These are phyloP conservation scores for Trichophyton rubrum DNA, from an alignment of 2,329 filamentous ascomycete genomes.

Conservation along the genomic window DNA sequence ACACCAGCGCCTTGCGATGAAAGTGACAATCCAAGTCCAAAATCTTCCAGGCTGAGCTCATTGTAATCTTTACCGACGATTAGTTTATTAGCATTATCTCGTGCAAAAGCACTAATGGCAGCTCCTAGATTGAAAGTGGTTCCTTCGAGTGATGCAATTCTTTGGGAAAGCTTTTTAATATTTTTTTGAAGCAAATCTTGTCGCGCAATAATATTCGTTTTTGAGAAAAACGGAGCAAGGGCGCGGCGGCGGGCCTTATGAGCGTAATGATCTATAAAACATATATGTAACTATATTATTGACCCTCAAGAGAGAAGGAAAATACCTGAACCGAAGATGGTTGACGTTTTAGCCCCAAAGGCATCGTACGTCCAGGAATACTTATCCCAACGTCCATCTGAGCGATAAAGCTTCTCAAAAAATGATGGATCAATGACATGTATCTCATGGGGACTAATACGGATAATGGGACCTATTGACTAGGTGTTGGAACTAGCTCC, in stretches of 20 bases:
- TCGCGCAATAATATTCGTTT: not conserved
- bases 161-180: not conserved
- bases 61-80: slow-evolving; percentile 12
- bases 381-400: not conserved
- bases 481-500: not conserved
- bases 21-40: slow-evolving; percentile 8
- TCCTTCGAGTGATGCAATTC: not conserved
- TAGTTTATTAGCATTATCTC: slow-evolving; percentile 13
- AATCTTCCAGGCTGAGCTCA: slow-evolving; percentile 13
- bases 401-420: not conserved
- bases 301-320: not conserved
- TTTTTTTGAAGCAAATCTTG: not conserved
- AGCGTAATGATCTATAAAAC: slow-evolving; percentile 16
- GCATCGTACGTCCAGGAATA: not conserved
- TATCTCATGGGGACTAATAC: slow-evolving; percentile 16
- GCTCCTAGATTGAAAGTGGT: not conserved
- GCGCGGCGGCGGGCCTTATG: slow-evolving; percentile 22
- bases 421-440: slow-evolving; percentile 14
- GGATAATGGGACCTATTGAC: slow-evolving; percentile 14
- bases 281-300: not conserved
- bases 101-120: slow-evolving; percentile 6
- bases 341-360: slow-evolving; percentile 4
- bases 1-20: slow-evolving; percentile 2
- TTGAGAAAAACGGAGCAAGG: slow-evolving; percentile 21
- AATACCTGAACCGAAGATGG: slow-evolving; percentile 4